Evolutionary conservation across 495 filamentous ascomycete genomes (phyloP).

Genomic region (Pyrenula massariospora): DNA sequence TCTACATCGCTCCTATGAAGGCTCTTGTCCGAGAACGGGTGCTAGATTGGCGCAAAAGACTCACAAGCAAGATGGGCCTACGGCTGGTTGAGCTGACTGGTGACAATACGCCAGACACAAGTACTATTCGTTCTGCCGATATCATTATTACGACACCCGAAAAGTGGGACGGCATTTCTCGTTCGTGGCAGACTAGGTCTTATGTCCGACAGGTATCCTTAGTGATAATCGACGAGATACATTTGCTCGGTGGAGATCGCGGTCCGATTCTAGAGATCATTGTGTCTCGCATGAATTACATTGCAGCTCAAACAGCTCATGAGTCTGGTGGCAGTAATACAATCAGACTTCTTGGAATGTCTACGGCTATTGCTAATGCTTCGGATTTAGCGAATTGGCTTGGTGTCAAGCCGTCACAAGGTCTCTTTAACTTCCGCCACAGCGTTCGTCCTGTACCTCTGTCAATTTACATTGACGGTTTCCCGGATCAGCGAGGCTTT

Average conservation of each 20-base stretch:
- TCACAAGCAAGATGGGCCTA: conserved; percentile 75
- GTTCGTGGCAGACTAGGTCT: conserved; percentile 92
- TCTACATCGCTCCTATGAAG: conserved; percentile 99
- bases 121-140: conserved; percentile 88
- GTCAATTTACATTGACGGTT: conserved; percentile 94
- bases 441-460: conserved; percentile 94
- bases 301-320: conserved; percentile 63
- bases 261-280: conserved; percentile 98
- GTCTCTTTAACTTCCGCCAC: conserved; percentile 94
- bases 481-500: conserved; percentile 89
- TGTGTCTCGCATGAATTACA: conserved; percentile 98
- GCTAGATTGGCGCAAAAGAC: conserved; percentile 79
- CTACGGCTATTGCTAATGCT: conserved; percentile 94
- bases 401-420: conserved; percentile 77
- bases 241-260: conserved; percentile 87
- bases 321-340: conserved; percentile 47
- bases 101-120: conserved; percentile 94
- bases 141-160: conserved; percentile 98
- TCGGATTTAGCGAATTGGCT: conserved; percentile 92
- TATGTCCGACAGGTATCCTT: conserved; percentile 92
- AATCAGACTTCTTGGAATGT: conserved; percentile 92
- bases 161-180: conserved; percentile 98
- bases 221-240: conserved; percentile 98
- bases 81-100: conserved; percentile 94
- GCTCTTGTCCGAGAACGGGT: conserved; percentile 94